phyloP scores from a whole-genome alignment of 2,329 filamentous ascomycete genomes.

The Penicillium sp. region DNA sequence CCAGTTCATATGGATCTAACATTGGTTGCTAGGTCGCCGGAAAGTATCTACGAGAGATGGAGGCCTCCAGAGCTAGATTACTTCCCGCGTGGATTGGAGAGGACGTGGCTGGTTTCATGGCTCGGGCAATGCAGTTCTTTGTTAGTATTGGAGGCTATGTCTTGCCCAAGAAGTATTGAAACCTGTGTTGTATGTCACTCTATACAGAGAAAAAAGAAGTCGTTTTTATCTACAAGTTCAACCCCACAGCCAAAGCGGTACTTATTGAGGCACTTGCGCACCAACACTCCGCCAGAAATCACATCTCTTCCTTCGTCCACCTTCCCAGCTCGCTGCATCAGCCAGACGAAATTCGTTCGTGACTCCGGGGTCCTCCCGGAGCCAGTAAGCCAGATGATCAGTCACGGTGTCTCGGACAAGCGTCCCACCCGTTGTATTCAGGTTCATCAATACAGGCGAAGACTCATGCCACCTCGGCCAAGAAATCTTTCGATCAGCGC shows the following conservation, averaged over 20 bases:
- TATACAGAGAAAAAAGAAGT: background rate
- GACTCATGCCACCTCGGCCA: slow-evolving; percentile 39
- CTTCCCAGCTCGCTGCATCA: slow-evolving; percentile 50
- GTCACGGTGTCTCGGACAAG: slow-evolving; percentile 14
- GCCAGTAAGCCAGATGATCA: slow-evolving; percentile 26
- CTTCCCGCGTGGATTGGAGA: slow-evolving; percentile 20
- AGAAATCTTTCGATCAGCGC: slow-evolving; percentile 24
- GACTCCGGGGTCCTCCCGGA: slow-evolving; percentile 30
- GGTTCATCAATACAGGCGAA: slow-evolving; percentile 42
- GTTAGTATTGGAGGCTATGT: slow-evolving; percentile 26
- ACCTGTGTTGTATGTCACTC: background rate
- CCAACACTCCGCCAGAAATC: slow-evolving; percentile 43
- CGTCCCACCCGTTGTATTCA: slow-evolving; percentile 49
- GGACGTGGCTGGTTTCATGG: slow-evolving; percentile 21
- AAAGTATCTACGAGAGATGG: slow-evolving; percentile 21
- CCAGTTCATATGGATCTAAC: background rate
- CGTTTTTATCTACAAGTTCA: background rate
- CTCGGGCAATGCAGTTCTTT: slow-evolving; percentile 20
- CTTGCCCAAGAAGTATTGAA: slow-evolving; percentile 11
- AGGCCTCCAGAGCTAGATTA: slow-evolving; percentile 10
- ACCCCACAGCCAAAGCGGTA: background rate
- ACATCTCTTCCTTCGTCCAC: slow-evolving; percentile 47
- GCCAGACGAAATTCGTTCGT: slow-evolving; percentile 44
- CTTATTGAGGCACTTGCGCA: slow-evolving; percentile 1
- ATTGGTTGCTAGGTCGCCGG: slow-evolving; percentile 17